A percentile compares a stretch with the other conserved stretches of the same genome.
These are phyloP conservation scores for Plicaturopsis crispa DNA, from an alignment of 768 basidiomycete species.

Conservation along the genomic window DNA sequence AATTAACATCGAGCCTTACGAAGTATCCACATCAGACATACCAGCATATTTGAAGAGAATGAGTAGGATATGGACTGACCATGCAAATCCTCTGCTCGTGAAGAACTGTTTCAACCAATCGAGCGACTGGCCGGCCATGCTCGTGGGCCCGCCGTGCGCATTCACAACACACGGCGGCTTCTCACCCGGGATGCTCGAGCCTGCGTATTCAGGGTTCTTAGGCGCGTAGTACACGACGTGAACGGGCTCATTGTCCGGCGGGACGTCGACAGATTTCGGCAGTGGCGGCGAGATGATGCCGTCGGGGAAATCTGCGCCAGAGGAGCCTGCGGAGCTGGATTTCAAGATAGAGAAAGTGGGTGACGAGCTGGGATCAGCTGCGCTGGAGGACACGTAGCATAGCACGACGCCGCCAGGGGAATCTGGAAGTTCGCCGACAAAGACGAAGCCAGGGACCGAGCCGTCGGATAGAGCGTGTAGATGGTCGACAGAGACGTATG, in stretches of 20 bases:
- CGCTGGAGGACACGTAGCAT: slow-evolving; percentile 16
- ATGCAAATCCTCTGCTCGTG: slow-evolving; percentile 67
- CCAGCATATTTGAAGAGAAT: neutral
- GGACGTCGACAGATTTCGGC: slow-evolving; percentile 35
- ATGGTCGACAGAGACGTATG: slow-evolving; percentile 21
- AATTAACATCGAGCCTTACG: slow-evolving; percentile 64
- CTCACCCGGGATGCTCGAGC: slow-evolving; percentile 37
- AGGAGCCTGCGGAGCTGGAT: slow-evolving; percentile 17
- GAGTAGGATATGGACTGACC: slow-evolving; percentile 31
- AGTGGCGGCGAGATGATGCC: slow-evolving; percentile 39
- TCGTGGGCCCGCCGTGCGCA: slow-evolving; percentile 71
- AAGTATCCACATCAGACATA: slow-evolving; percentile 12
- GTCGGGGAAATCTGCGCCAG: slow-evolving; percentile 14
- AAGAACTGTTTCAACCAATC: slow-evolving; percentile 54
- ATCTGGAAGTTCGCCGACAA: slow-evolving; percentile 25
- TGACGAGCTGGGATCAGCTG: slow-evolving; percentile 14
- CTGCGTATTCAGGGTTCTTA: slow-evolving; percentile 51
- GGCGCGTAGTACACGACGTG: slow-evolving; percentile 66
- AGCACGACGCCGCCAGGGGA: slow-evolving; percentile 21
- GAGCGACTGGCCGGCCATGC: slow-evolving; percentile 35
- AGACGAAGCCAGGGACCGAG: slow-evolving; percentile 19
- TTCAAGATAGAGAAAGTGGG: slow-evolving; percentile 15
- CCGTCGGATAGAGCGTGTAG: slow-evolving; percentile 17
- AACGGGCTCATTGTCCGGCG: slow-evolving; percentile 30
- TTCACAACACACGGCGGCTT: slow-evolving; percentile 61